Percentiles rank a stretch among this genome's conserved stretches.
Conservation (phyloP, 768 basidiomycete genomes). For the Tricholoma matsutake region DNA sequence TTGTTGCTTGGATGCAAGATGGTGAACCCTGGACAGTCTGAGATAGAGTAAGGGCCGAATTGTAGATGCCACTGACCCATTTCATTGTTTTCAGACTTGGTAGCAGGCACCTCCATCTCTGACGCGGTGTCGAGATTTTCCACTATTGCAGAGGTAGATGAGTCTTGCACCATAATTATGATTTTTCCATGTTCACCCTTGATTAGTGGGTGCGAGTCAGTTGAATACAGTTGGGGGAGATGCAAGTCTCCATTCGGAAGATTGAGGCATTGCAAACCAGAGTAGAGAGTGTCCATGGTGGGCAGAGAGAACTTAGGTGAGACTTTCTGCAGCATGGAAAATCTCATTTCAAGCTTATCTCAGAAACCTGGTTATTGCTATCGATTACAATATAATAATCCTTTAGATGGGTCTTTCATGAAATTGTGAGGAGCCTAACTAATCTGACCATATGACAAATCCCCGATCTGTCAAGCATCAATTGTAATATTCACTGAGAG, state of each 20-base stretch:
- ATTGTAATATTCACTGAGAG: not conserved
- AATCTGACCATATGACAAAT: not conserved
- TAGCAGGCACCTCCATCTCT: not conserved
- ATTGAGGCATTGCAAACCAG: not conserved
- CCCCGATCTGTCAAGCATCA: not conserved
- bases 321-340: not conserved
- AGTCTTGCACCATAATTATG: not conserved
- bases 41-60: not conserved
- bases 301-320: not conserved
- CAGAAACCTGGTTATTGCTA: not conserved
- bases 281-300: not conserved
- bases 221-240: not conserved
- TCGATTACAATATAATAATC: not conserved
- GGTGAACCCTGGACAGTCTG: not conserved
- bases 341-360: not conserved
- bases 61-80: not conserved
- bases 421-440: not conserved
- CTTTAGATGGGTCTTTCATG: not conserved
- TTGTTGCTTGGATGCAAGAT: not conserved
- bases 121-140: not conserved
- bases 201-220: not conserved
- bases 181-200: not conserved
- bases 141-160: not conserved
- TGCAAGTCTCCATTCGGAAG: not conserved
- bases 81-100: not conserved